Evolutionary conservation across 306 rosid species (phyloP), one percentile per base, ranked within the genome.

Genomic region (Lathyrus sativus): DNA sequence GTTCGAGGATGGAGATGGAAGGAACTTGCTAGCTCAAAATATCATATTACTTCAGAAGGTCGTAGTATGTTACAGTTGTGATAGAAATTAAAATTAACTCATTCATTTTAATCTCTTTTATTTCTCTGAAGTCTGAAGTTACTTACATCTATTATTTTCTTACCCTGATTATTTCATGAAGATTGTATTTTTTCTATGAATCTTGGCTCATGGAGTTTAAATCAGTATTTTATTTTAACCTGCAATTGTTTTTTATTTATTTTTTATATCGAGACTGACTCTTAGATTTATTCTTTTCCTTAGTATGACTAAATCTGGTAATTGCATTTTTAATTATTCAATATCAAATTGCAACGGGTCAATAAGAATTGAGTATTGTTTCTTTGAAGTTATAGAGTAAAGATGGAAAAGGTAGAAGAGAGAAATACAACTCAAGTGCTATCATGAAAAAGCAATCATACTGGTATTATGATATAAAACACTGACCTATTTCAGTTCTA

Each of bases 1-100:
- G 84, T 90, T 70, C 88, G 82, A 51, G 97, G 96, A 74, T 92
- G 97, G 98, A 88, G 78, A 68, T 90, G 97, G 96, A 85, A 76
- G 63, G 91, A 88, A 26, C 86, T 89, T 73, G 58, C 72, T 15
- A 74, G 65, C 60, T 61, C 82, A 26, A 75, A 69, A 11, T 62
- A 60, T 84, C 80, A 85, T 67, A 65, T 70, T 75, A 60, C 82
- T 75, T 77, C 77, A 26, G 87, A 74, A 70, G 96, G 96, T 90
- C 70, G 57, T 50, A 67, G 18, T 12, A 31, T 67, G 48, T 72
- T 41, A 67, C 11, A 11, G 26, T 65, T 77, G 71, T 74, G 17
- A 12, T 64, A 17, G 17, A 51, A 33, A 51, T 74, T 48, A 37
- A 54, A 68, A 56, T 57, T 48, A 54, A 41, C 24, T 13, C 49